Evolutionary conservation across 164 flowering plant genomes (phyloP).

Genomic region (Liquidambar formosana): DNA sequence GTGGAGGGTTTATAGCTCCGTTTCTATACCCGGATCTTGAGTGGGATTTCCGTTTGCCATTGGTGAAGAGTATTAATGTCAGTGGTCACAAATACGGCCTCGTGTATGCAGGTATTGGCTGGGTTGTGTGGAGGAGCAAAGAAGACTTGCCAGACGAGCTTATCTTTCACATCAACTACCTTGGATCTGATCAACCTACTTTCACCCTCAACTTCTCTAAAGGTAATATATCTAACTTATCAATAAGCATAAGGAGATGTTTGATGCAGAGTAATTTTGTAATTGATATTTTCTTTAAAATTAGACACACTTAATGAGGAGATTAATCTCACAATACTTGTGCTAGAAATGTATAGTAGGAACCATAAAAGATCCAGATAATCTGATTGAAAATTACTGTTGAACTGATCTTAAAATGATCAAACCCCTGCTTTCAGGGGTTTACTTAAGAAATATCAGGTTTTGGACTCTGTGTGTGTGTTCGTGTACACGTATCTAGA

Average conservation of each 20-base stretch:
- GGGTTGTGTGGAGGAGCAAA: slow-evolving; percentile 69
- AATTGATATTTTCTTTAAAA: background rate
- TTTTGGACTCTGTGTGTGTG: too few relatives aligned
- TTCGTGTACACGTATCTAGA: too few relatives aligned
- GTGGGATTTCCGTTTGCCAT: slow-evolving; percentile 74
- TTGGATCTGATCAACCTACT: slow-evolving; percentile 76
- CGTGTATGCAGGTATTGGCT: slow-evolving; percentile 74
- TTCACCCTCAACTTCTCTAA: slow-evolving; percentile 79
- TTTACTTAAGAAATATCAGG: too few relatives aligned
- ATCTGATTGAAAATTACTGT: too few relatives aligned
- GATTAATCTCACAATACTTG: too few relatives aligned
- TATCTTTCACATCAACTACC: slow-evolving; percentile 71
- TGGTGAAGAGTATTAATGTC: slow-evolving; percentile 79
- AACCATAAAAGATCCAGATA: too few relatives aligned
- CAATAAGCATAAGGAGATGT: background rate
- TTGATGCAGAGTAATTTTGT: background rate
- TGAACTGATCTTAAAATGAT: too few relatives aligned
- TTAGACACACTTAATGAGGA: too few relatives aligned
- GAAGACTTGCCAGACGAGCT: slow-evolving; percentile 74
- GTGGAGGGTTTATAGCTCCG: slow-evolving; percentile 68
- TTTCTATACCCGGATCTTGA: slow-evolving; percentile 56
- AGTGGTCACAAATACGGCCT: slow-evolving; percentile 82
- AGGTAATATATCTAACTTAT: slow-evolving; percentile 34
- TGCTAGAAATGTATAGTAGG: too few relatives aligned
- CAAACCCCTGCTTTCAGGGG: too few relatives aligned